A percentile compares a stretch with the other conserved stretches of the same genome.
Conservation (phyloP, 345 rosid genomes). For the Crucihimalaya himalaica region DNA sequence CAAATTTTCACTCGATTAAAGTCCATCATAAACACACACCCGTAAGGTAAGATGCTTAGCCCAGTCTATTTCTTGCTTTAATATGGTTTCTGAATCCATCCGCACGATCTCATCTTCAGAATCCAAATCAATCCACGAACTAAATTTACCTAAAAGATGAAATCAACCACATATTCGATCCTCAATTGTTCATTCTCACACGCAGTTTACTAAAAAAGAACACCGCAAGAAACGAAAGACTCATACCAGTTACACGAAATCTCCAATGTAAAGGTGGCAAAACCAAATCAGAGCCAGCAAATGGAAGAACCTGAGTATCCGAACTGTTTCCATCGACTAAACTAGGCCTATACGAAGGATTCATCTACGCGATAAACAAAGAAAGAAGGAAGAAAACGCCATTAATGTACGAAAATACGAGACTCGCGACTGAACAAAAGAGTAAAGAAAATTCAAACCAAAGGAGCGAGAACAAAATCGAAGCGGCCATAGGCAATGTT, state of each 20-base stretch:
- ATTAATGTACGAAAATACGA: conserved; percentile 45
- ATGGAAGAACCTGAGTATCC: conserved; percentile 48
- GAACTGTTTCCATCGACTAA: conserved; percentile 37
- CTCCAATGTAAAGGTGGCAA: conserved; percentile 68
- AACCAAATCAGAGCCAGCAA: conserved; percentile 69
- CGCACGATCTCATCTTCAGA: conserved; percentile 64
- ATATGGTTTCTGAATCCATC: conserved; percentile 71
- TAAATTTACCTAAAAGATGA: conserved; percentile 62
- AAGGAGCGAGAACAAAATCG: conserved; percentile 63
- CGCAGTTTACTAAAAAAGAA: no score
- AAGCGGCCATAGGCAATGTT: conserved; percentile 53
- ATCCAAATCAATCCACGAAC: conserved; percentile 86
- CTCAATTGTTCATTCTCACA: neutral
- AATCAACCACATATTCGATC: neutral
- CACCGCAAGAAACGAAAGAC: neutral
- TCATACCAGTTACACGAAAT: conserved; percentile 71
- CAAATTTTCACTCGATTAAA: no score
- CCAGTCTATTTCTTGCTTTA: conserved; percentile 83
- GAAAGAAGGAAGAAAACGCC: neutral
- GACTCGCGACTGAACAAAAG: conserved; percentile 48
- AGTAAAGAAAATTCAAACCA: conserved; percentile 70
- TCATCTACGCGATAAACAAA: conserved; percentile 48
- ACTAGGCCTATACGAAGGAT: conserved; percentile 72
- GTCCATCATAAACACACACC: conserved; percentile 35
- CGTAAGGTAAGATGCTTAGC: conserved; percentile 73